Evolutionary conservation across 257 asterid genomes (phyloP), one percentile per base, ranked within the genome.

Genomic region (Solanum paucissectum): DNA sequence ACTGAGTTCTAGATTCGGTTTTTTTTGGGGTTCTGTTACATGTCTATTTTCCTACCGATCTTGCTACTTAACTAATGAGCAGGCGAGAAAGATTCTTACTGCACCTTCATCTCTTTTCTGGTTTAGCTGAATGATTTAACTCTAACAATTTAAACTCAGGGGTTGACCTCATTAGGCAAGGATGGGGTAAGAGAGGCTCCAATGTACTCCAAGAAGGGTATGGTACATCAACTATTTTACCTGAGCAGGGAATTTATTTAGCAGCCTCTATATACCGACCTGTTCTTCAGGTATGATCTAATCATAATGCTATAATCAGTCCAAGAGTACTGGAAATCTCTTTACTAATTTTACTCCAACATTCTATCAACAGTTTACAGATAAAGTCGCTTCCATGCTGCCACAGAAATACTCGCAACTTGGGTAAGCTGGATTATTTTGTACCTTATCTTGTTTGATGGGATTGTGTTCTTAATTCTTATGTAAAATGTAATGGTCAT

Each of bases 231-330:
- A 92, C 94, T 85, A 94, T 96, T 89, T 92, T 97, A 90, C 98
- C 98, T 42, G 99, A 97, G 93, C 99, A 94, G 92, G 99, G 99
- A 85, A 94, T 97, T 87, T 97, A 97, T 92, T 90, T 97, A 90
- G 98, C 98, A 49, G 98, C 99, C 91, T 96, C 99, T 58, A 92
- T 97, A 68, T 97, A 96, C 89, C 94, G 99, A 87, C 99, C 99
- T 73, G 98, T 96, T 88, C 94, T 93, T 87, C 98, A 97, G 99
- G 99, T 97, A 90, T 85, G 90, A 82, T 82, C 71, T 49, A 75
- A 85, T 86, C 33, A 21, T n/a, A 44, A 23, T 62, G 69, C 27
- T 72, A 25, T 73, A 13, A 87, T 75, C 40, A 20, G 29, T 79
- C 25, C 29, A 62, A 38, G 34, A 66, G 83, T 74, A 34, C 40